Evolutionary conservation across 2,329 filamentous ascomycete genomes (phyloP).

Genomic region (Sporothrix dimorphospora): DNA sequence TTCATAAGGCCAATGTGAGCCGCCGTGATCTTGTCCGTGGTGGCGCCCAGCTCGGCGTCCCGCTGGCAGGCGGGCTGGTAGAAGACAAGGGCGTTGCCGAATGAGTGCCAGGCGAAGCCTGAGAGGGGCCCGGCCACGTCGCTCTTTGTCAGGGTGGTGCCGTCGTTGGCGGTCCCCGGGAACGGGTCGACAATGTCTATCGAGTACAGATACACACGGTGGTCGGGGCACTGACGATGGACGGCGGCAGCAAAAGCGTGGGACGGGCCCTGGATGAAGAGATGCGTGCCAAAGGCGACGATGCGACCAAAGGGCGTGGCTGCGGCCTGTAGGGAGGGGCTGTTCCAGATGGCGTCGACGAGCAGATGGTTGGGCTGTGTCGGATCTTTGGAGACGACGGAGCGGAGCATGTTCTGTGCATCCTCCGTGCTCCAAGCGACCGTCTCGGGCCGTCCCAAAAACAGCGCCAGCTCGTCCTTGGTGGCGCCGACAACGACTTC

Average conservation of each 20-base stretch:
- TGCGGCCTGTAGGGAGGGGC: neutral
- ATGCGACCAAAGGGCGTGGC: conserved; percentile 19
- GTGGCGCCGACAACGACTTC: conserved; percentile 13
- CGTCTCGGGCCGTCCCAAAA: neutral
- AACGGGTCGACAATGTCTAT: conserved; percentile 26
- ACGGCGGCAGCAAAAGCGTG: conserved; percentile 8
- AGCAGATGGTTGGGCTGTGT: neutral
- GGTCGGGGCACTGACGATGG: neutral
- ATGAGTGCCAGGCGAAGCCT: conserved; percentile 29
- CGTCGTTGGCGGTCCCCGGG: conserved; percentile 18
- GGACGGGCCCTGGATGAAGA: neutral
- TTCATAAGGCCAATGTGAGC: conserved; percentile 10
- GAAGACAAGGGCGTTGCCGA: conserved; percentile 28
- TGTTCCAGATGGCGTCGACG: neutral
- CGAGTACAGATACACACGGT: conserved; percentile 23
- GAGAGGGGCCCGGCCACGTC: conserved; percentile 1
- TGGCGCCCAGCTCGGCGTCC: conserved; percentile 21
- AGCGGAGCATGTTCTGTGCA: neutral
- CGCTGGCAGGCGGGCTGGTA: conserved; percentile 27
- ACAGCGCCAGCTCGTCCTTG: conserved; percentile 25
- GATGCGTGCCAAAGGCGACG: conserved; percentile 9
- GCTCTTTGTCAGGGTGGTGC: neutral
- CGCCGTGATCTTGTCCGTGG: conserved; percentile 18
- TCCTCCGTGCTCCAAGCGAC: neutral
- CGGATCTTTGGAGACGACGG: neutral